These are phyloP conservation scores for Dactylellina cionopaga DNA, from an alignment of 2,329 filamentous ascomycete species.

Conservation along the genomic window DNA sequence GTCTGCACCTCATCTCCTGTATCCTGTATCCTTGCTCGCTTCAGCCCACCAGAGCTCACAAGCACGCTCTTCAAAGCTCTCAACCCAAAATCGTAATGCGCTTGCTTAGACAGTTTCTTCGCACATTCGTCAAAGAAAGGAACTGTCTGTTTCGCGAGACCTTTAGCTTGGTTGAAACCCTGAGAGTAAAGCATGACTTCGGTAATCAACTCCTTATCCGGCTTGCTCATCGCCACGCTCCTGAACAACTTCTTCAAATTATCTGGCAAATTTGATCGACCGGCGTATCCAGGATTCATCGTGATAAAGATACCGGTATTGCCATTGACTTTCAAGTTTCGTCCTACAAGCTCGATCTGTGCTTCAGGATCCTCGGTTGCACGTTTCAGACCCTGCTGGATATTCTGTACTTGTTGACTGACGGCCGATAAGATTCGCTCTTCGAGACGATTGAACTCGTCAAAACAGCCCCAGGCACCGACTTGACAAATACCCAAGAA, in stretches of 20 bases:
- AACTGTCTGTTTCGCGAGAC: constrained; percentile 91
- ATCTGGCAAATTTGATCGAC: constrained; percentile 95
- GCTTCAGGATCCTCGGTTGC: constrained; percentile 81
- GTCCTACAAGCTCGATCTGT: constrained; percentile 92
- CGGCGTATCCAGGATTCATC: constrained; percentile 99
- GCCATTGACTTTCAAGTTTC: constrained; percentile 85
- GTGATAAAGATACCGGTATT: constrained; percentile 99
- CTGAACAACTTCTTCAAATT: constrained; percentile 99
- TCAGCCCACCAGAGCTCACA: constrained; percentile 94
- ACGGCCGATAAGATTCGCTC: constrained; percentile 97
- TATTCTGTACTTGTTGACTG: constrained; percentile 99
- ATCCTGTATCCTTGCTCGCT: constrained; percentile 70
- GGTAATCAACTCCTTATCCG: constrained; percentile 98
- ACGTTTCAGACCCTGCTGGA: constrained; percentile 92
- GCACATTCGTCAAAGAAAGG: constrained; percentile 97
- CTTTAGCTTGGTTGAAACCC: constrained; percentile 95
- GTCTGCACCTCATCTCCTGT: constrained; percentile 52
- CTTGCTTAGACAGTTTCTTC: constrained; percentile 85
- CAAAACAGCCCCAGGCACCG: constrained; percentile 99
- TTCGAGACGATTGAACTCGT: constrained; percentile 99
- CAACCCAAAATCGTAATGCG: constrained; percentile 98
- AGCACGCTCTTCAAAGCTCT: constrained; percentile 98
- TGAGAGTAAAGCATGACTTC: constrained; percentile 99
- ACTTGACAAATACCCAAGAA: constrained; percentile 99
- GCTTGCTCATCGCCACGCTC: constrained; percentile 99